Base-by-base conservation (phyloP, 495 filamentous ascomycete genomes). In the Pyronema omphalodes region DNA sequence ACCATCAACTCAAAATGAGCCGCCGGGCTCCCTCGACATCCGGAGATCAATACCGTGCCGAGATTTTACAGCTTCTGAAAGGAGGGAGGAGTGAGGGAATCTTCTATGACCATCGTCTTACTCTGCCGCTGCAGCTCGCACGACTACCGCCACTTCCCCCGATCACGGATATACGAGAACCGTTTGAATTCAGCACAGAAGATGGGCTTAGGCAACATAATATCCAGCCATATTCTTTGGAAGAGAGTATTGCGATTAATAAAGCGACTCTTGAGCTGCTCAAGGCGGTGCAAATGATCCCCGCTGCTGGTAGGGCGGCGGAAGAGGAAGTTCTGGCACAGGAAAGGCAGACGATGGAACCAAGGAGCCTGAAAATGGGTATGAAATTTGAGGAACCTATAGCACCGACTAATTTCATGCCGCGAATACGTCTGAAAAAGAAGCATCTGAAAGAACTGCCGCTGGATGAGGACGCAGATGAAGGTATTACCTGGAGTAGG, bases 81-180 rank as follows among this genome's bases (percentile, higher is more conserved):
- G 12, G 39, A 2, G 39, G 12, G 1, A 12, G 39, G 17, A 17
- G 6, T n/a, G 39, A 43, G 17, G 39, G 39, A 12, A 43, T 43
- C 1, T 12, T 17, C 3, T 3, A 12, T n/a, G 39, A 43, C 6
- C 17, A 43, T 6, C 39, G 39, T 6, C 1, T 43, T 17, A 43
- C 17, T 1, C 39, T n/a, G 18, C 51, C 19, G 17, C 15, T 35
- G 11, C 12, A 12, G 7, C 35, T 34, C 36, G 53, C 58, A 18
- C 53, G 58, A n/a, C 58, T 62, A 12, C 15, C 55, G 37, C 60
- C 60, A 6, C 23, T 60, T 12, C 15, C 14, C 7, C 60, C 60
- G 6, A 54, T 62, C 17, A 51, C 45, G 6, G 60, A 62, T 19
- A 62, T 62, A 29, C 60, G 58, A 7, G 55, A 62, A 34, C 60